These are phyloP conservation scores for Russula sp. DNA, from an alignment of 768 basidiomycete genomes.

Conservation along the genomic window DNA sequence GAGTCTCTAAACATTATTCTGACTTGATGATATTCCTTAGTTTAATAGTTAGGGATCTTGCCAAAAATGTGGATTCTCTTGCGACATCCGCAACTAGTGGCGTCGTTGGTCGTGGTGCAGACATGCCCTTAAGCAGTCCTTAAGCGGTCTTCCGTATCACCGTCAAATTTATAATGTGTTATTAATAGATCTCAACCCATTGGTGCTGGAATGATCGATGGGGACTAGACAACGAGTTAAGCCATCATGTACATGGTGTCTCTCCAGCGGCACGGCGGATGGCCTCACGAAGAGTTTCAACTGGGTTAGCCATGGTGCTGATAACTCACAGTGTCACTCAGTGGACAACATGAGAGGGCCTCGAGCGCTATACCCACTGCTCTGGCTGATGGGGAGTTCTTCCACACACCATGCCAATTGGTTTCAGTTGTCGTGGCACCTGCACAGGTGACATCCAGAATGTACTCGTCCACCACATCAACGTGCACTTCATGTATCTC, in stretches of 20 bases:
- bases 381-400: slow-evolving; percentile 42
- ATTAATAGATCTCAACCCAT: no score
- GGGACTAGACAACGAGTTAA: slow-evolving; percentile 37
- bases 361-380: slow-evolving; percentile 44
- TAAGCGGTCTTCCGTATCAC: neutral
- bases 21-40: no score
- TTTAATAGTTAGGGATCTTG: neutral
- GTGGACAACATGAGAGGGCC: slow-evolving; percentile 37
- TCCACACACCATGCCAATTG: slow-evolving; percentile 55
- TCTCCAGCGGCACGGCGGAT: slow-evolving; percentile 41
- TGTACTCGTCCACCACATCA: no score
- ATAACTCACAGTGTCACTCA: slow-evolving; percentile 36
- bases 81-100: neutral
- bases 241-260: slow-evolving; percentile 42
- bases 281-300: slow-evolving; percentile 38
- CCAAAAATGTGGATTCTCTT: neutral
- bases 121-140: neutral
- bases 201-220: no score
- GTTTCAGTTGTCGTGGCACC: slow-evolving; percentile 47
- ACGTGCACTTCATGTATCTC: no score
- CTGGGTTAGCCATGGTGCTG: slow-evolving; percentile 43
- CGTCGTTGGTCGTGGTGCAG: neutral
- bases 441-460: slow-evolving; percentile 55
- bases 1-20: no score
- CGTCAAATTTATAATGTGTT: no score